These are phyloP conservation scores for Wickerhamomyces pijperi DNA, from an alignment of 805 yeast genomes.

Conservation along the genomic window DNA sequence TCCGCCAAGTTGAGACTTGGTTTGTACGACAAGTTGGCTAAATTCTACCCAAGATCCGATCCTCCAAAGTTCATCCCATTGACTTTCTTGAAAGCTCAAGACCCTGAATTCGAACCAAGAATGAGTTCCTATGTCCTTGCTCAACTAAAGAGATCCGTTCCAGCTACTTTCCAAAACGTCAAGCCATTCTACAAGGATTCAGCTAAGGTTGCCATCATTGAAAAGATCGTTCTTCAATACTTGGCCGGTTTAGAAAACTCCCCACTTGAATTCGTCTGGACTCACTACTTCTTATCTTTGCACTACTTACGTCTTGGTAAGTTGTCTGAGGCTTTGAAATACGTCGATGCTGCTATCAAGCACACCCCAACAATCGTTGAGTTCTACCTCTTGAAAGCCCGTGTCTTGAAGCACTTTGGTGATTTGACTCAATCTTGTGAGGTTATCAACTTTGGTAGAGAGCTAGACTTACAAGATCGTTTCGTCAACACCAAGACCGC, in stretches of 20 bases:
- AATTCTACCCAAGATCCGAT: conserved; percentile 75
- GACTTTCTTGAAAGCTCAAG: conserved; percentile 40
- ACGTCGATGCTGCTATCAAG: conserved; percentile 49
- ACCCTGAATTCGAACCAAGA: conserved; percentile 36
- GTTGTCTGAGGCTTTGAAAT: conserved; percentile 40
- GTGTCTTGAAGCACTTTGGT: conserved; percentile 68
- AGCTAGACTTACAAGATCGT: conserved; percentile 78
- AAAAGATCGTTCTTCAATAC: conserved; percentile 42
- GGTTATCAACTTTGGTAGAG: conserved; percentile 58
- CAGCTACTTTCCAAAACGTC: conserved; percentile 78
- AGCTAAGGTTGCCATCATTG: conserved; percentile 28
- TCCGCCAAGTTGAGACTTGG: conserved; percentile 39
- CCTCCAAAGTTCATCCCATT: conserved; percentile 73
- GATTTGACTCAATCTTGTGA: conserved; percentile 50
- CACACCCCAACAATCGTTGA: conserved; percentile 85
- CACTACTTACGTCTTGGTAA: conserved; percentile 53
- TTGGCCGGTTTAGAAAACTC: conserved; percentile 19
- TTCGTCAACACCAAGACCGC: conserved; percentile 83
- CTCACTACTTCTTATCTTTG: conserved; percentile 66
- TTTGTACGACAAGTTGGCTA: conserved; percentile 53
- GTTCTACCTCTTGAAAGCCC: conserved; percentile 66
- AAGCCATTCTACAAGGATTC: conserved; percentile 60
- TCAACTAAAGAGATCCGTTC: conserved; percentile 73
- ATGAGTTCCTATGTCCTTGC: conserved; percentile 43
- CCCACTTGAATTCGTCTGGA: conserved; percentile 45